Base-by-base conservation (phyloP, 176 grass and related monocot genomes). In the Ampelocalamus luodianensis region DNA sequence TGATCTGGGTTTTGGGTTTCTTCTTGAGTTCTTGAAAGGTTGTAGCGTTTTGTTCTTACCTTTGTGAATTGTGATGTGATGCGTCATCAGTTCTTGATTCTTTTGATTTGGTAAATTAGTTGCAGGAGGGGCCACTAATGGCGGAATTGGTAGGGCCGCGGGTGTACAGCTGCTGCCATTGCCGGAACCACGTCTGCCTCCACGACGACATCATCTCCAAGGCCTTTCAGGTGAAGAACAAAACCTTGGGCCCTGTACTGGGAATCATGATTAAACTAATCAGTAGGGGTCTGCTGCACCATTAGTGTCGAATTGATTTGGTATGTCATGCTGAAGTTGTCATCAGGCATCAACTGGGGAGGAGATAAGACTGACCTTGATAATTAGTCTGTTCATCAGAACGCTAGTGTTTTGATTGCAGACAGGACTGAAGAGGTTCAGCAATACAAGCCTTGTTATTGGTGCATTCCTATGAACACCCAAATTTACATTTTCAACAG, bases 161-260 rank as follows among this genome's bases (percentile, higher is more conserved):
- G 49, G 71, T 94, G 63, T 94, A 94, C 82, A 92, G 90, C 46
- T 94, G 90, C 74, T 90, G 72, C 87, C 81, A 83, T 81, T 94
- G 90, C 87, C 64, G 93, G 76, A 92, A 94, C 83, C 85, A 92
- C 66, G 87, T 94, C 81, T 94, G 93, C 58, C 93, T 92, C 72
- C 93, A 94, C 83, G 90, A 94, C 83, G 90, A 94, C 71, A 92
- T 94, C 62, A 92, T 94, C 58, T 94, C 90, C 72, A 92, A 88
- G 77, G 87, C 85, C 32, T 94, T 94, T 86, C 87, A 84, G 90
- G 93, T 94, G 88, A 88, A 78, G 84, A 64, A n/a, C 20, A n/a
- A n/a, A 37, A 56, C 29, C 17, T 76, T 22, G 10, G 10, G 8
- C 1, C 16, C 3, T 74, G 48, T 20, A 53, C 26, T 74, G 46